Evolutionary conservation across 2,329 filamentous ascomycete species (phyloP).

Genomic region (Incumbomyces lentus): DNA sequence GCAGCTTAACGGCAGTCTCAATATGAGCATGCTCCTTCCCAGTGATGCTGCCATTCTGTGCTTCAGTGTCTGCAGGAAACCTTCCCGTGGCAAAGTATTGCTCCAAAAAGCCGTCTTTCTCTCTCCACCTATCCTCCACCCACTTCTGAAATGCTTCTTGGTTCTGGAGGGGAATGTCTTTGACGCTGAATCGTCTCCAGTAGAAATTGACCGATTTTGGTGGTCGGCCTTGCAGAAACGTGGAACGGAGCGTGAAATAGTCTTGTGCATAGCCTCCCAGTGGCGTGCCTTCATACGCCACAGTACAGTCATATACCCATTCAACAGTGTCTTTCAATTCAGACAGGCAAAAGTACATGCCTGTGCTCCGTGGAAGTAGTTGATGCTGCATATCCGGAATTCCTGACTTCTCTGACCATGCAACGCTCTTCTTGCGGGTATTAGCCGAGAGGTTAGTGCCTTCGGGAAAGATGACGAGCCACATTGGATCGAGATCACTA

Average conservation of each 20-base stretch:
- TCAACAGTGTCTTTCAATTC: slow-evolving; percentile 50
- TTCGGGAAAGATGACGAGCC: slow-evolving; percentile 56
- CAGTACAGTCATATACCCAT: slow-evolving; percentile 67
- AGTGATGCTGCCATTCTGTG: slow-evolving; percentile 19
- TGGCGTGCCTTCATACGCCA: slow-evolving; percentile 90
- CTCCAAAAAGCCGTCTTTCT: slow-evolving; percentile 84
- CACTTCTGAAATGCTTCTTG: slow-evolving; percentile 68
- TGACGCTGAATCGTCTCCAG: slow-evolving; percentile 76
- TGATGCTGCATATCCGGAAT: slow-evolving; percentile 49
- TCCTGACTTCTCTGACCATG: slow-evolving; percentile 48
- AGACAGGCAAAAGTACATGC: slow-evolving; percentile 51
- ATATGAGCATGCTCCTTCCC: slow-evolving; percentile 26
- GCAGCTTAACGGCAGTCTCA: slow-evolving; percentile 33
- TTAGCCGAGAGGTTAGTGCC: slow-evolving; percentile 51
- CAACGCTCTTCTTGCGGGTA: slow-evolving; percentile 46
- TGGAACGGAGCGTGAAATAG: slow-evolving; percentile 75
- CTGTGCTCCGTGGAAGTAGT: slow-evolving; percentile 51
- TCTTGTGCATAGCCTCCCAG: slow-evolving; percentile 83
- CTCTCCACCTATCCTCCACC: slow-evolving; percentile 77
- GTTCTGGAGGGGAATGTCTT: slow-evolving; percentile 69
- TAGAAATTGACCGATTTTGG: slow-evolving; percentile 96
- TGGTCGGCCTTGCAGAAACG: slow-evolving; percentile 77
- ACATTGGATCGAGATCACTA: slow-evolving; percentile 49
- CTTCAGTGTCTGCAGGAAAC: slow-evolving; percentile 60
- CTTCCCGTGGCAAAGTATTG: slow-evolving; percentile 66